Evolutionary conservation across 2,329 filamentous ascomycete genomes (phyloP), one percentile per base, ranked within the genome.

Genomic region (Metarhizium robertsii): DNA sequence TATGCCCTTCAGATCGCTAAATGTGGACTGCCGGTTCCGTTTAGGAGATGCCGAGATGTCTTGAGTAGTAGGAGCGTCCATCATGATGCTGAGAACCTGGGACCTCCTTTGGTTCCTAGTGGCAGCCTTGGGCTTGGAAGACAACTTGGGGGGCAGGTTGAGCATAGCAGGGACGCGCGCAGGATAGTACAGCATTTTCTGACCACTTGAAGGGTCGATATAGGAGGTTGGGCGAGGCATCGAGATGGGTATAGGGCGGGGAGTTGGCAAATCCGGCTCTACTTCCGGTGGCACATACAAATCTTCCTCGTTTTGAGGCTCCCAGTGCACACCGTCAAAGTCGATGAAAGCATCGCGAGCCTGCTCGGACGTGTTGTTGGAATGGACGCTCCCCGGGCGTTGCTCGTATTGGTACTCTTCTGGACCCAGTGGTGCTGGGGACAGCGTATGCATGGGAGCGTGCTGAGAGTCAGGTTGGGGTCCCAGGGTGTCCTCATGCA

Each of bases 141-240:
- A 95, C 52, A 97, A 74, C 63, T 90, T 88, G 48, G 91, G 90
- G 1, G 94, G 94, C 13, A 99, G 75, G 64, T 96, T 97, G 56
- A 99, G 79, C 85, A 95, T 92, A 59, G 88, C 86, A 3, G 94
- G 94, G 2, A 99, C 94, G 1, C 90, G 92, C 3, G 94, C 94
- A 14, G 94, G 94, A 68, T 99, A 99, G 71, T 87, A 97, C 10
- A 96, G 83, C 89, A 97, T 96, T 62, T 85, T 78, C 61, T 92
- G 84, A 4, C 84, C 86, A 1, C 86, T 86, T 30, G 79, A 75
- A 2, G 83, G 82, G 64, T 85, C 78, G 64, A 82, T 71, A 67
- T 84, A 86, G 1, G 83, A 83, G 58, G 80, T 77, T 11, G 82
- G 78, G 18, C 73, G 70, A 2, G 70, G 66, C 60, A 68, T 66